Evolutionary conservation across 371 early-diverging fungal genomes (phyloP).

Genomic region (Blastocladiella emersonii): DNA sequence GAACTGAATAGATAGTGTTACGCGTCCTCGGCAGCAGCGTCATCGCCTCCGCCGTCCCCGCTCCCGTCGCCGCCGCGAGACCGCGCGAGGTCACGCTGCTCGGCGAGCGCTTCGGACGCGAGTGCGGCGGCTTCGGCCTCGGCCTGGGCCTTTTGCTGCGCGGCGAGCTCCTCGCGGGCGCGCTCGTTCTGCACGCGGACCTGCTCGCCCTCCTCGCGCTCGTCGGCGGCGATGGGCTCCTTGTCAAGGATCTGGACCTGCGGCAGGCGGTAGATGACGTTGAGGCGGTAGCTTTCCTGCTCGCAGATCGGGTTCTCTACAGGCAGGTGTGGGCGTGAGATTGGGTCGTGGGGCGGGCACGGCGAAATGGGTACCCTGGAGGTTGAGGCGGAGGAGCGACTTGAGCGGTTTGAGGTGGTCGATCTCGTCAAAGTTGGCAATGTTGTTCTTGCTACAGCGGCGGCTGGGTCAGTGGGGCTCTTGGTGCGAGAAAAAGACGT

Average conservation of each 20-base stretch:
- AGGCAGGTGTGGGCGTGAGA: neutral
- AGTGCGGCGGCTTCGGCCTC: no score
- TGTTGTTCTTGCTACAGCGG: slow-evolving; percentile 4
- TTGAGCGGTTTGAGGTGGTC: neutral
- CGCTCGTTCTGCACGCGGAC: slow-evolving; percentile 1
- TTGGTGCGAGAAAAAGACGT: neutral
- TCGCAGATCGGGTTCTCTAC: slow-evolving; percentile 1
- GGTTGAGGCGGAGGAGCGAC: neutral
- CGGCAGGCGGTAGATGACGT: slow-evolving; percentile 1
- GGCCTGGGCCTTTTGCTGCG: neutral
- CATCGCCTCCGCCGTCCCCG: neutral
- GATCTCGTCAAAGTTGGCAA: slow-evolving; percentile 1
- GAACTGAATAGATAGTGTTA: neutral
- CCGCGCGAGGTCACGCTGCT: no score
- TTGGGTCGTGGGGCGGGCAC: no score
- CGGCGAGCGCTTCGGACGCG: no score
- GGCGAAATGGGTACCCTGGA: neutral
- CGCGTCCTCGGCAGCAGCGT: neutral
- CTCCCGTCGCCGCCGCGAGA: neutral
- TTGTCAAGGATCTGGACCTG: neutral
- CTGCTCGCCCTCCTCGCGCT: slow-evolving; percentile 7
- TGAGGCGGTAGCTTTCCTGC: neutral
- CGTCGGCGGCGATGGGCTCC: neutral
- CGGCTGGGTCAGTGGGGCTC: no score
- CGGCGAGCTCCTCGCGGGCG: neutral